Base-by-base conservation (phyloP, 176 grass and related monocot genomes). In the Rhynchospora pubera region DNA sequence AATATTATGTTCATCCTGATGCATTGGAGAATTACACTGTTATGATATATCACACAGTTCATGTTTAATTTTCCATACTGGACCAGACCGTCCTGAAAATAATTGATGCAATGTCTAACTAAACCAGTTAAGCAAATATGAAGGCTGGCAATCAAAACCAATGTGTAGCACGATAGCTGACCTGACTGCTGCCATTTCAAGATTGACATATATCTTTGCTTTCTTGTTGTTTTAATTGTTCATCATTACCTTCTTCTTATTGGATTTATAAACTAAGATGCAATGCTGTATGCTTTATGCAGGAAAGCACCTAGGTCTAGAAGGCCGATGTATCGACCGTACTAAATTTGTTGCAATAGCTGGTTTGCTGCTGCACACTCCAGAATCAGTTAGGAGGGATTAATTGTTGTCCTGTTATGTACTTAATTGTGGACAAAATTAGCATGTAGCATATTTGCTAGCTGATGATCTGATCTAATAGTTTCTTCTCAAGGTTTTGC, bases 241-340 rank as follows among this genome's bases (percentile, higher is more conserved):
- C 1, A 50, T 30, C 47, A 47, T 65, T 66, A 22, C 65, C 42
- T 77, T 61, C n/a, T n/a, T n/a, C 56, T 77, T 24, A 4, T 53
- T 79, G n/a, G 32, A 79, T 79, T 24, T 32, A 23, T 43, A 44
- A 80, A 62, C 56, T 62, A 22, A 62, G 8, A 21, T 30, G 65
- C 32, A n/a, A 45, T 80, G 32, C 56, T 80, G 18, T 80, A 21
- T 80, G 39, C 26, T 62, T 78, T 85, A 5, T 68, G 34, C 79
- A 88, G 86, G 74, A 91, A 79, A 86, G 70, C 80, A 48, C 88
- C 88, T 42, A 90, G 88, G 78, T 93, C 88, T 83, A 90, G 88
- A 81, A 88, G 88, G 84, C 85, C 78, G 30, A 57, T 57, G 67
- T 93, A 84, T 76, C 83, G 63, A 46, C 88, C 91, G 56, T 93